Evolutionary conservation across 2,329 filamentous ascomycete species (phyloP).

Genomic region (Colletotrichum australisinense): DNA sequence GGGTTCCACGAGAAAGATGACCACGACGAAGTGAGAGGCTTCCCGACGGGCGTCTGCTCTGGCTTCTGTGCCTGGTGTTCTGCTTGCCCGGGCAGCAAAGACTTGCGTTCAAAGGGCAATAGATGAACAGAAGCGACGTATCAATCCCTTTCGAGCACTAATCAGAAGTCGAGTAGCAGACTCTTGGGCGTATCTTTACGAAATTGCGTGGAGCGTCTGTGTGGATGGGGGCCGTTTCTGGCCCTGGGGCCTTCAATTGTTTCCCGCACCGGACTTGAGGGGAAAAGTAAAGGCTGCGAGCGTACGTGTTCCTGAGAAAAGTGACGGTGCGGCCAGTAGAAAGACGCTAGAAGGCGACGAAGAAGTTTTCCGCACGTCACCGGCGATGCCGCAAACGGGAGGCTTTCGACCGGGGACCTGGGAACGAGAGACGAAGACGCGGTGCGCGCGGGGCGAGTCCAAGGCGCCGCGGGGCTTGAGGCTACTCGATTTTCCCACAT

Average conservation of each 20-base stretch:
- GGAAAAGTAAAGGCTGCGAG: neutral
- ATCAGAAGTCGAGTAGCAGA: neutral
- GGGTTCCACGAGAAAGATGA: neutral
- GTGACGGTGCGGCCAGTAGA: conserved; percentile 5
- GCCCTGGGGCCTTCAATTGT: neutral
- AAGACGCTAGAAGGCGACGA: conserved; percentile 31
- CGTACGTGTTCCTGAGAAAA: neutral
- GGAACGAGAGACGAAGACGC: neutral
- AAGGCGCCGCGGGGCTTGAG: conserved; percentile 9
- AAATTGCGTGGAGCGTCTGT: neutral
- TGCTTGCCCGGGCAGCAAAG: conserved; percentile 7
- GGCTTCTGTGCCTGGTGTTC: neutral
- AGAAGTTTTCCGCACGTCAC: conserved; percentile 34
- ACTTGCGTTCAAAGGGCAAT: conserved; percentile 1
- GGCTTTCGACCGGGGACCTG: conserved; percentile 4
- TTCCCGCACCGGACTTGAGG: neutral
- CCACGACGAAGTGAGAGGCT: neutral
- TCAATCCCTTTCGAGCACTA: neutral
- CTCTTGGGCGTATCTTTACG: conserved; percentile 14
- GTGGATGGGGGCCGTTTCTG: conserved; percentile 10
- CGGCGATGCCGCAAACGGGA: conserved; percentile 33
- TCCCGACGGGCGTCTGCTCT: neutral
- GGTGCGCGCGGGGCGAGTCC: neutral
- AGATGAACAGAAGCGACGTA: neutral
- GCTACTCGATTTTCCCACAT: conserved; percentile 21